A percentile compares a stretch with the other conserved stretches of the same genome.
phyloP scores from a whole-genome alignment of 257 asterid species.

The Nicotiana paniculata region DNA sequence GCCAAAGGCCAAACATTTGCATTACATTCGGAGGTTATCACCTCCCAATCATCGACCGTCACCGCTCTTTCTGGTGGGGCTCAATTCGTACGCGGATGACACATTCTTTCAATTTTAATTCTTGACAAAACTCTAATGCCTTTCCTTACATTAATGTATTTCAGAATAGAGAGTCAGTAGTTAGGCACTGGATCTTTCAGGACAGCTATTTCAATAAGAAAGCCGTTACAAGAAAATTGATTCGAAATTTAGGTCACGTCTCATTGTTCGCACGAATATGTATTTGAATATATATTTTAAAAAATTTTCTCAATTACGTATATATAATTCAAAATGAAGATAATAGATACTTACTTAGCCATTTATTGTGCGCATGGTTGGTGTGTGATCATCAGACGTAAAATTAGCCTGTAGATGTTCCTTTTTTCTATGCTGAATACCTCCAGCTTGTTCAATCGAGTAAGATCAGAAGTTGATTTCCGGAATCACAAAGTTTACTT shows the following conservation, averaged over 20 bases:
- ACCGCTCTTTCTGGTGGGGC: constrained; percentile 18
- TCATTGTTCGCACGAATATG: background rate
- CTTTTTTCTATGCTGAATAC: too few relatives aligned
- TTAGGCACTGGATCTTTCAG: background rate
- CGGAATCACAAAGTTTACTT: background rate
- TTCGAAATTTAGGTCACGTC: background rate
- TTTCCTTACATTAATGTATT: background rate
- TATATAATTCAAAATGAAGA: background rate
- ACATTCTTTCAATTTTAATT: background rate
- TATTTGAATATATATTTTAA: too few relatives aligned
- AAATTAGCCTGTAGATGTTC: background rate
- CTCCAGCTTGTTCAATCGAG: too few relatives aligned
- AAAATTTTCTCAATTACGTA: background rate
- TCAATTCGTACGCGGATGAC: background rate
- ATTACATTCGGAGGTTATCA: constrained; percentile 30
- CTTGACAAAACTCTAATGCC: background rate
- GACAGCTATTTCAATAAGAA: background rate
- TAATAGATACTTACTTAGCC: background rate
- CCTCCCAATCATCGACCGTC: constrained; percentile 31
- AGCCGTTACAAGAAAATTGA: background rate
- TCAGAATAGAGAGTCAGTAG: background rate
- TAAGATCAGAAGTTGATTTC: background rate
- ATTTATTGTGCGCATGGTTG: background rate
- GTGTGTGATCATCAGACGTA: background rate
- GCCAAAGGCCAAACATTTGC: background rate